phyloP scores from a whole-genome alignment of 768 basidiomycete species.

The Lactarius evosmus region DNA sequence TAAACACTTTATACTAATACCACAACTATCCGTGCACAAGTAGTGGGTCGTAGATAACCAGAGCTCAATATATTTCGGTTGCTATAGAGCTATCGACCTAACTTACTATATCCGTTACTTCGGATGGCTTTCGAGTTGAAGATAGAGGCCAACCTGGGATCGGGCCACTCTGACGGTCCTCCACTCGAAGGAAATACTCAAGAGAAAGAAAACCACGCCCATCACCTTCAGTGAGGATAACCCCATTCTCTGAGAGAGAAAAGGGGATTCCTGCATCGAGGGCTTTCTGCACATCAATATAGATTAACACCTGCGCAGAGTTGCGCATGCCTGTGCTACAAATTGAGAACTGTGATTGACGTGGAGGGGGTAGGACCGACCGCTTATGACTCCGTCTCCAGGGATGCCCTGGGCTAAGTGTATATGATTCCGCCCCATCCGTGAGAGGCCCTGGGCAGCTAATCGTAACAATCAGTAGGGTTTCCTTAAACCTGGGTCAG shows the following conservation, averaged over 20 bases:
- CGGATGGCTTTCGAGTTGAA: neutral
- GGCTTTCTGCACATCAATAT: slow-evolving; percentile 70
- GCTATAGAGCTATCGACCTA: neutral
- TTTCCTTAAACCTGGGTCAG: neutral
- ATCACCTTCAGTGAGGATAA: slow-evolving; percentile 82
- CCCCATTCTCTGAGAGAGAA: slow-evolving; percentile 80
- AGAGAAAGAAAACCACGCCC: slow-evolving; percentile 55
- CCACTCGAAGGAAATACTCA: slow-evolving; percentile 68
- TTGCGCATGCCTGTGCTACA: slow-evolving; percentile 70
- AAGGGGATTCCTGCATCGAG: slow-evolving; percentile 68
- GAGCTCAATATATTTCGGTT: neutral
- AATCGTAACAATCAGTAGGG: slow-evolving; percentile 6
- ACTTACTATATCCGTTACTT: slow-evolving; percentile 3
- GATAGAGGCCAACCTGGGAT: slow-evolving; percentile 31
- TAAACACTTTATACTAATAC: neutral
- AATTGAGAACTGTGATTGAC: neutral
- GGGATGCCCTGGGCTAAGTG: slow-evolving; percentile 82
- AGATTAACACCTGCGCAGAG: slow-evolving; percentile 76
- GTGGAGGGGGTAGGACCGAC: slow-evolving; percentile 41
- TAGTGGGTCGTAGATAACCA: slow-evolving; percentile 1
- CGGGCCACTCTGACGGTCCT: slow-evolving; percentile 41
- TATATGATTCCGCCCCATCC: slow-evolving; percentile 88
- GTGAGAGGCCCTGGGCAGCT: slow-evolving; percentile 73
- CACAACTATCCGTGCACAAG: neutral
- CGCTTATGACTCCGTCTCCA: slow-evolving; percentile 68